Evolutionary conservation across 2,329 filamentous ascomycete genomes (phyloP), one percentile per base, ranked within the genome.

Genomic region (Septoria petroselini): DNA sequence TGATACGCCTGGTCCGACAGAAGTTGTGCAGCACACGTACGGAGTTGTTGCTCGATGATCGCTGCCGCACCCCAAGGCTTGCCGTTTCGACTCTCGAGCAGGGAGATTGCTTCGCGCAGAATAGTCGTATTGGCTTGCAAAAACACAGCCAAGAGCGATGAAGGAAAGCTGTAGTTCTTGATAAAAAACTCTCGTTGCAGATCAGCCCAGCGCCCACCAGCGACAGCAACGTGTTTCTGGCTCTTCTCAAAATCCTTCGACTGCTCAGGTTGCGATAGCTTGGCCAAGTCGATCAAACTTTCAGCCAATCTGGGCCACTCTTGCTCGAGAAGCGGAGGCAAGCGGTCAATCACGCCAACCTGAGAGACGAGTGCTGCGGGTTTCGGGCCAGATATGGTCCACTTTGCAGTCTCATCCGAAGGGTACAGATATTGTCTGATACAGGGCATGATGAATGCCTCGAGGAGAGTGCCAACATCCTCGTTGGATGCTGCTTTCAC

Each of bases 261-360:
- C 48, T 91, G 83, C 63, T 91, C 89, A 1, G 91, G 89, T 4
- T 88, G 77, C 0, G 89, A 94, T 4, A 81, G 80, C 46, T 83
- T 83, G 49, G 95, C 82, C 30, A 79, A 77, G 25, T 81, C 74
- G 19, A 84, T 73, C n/a, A 95, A 70, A 0, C 75, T 67, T 1
- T 79, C 71, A 0, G 81, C 79, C n/a, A 89, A 68, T 1, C 72
- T 72, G 2, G 73, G 67, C 87, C 88, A 93, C 55, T 84, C 74
- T 3, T 49, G 48, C 12, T 73, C 66, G 0, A 87, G 72, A 1
- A 78, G 71, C 8, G 44, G 41, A 1, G 43, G 29, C 4, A 61
- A 39, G 3, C 53, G 52, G n/a, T 51, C 49, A 7, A 65, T 50
- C 3, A 48, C 39, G 12, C 48, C 47, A 3, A 60, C 52, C 41